phyloP scores from a whole-genome alignment of 225 moss, liverwort and hornwort species.

The Physcomitrium patens region DNA sequence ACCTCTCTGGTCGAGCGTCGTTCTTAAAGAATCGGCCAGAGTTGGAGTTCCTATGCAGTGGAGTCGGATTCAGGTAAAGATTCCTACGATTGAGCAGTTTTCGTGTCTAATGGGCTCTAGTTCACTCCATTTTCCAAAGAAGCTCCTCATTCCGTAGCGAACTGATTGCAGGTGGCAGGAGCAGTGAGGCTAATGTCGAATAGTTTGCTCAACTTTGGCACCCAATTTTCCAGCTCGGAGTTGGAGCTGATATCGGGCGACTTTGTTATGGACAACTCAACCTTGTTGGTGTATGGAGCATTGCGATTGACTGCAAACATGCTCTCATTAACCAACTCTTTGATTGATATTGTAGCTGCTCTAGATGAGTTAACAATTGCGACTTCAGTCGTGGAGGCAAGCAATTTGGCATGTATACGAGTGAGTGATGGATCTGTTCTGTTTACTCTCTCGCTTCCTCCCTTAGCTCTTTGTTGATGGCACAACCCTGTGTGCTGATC shows the following conservation, averaged over 20 bases:
- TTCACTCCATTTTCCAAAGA: not conserved
- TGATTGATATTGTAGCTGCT: conserved; percentile 52
- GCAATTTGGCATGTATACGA: conserved; percentile 51
- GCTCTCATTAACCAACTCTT: conserved; percentile 54
- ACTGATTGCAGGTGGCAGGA: conserved; percentile 46
- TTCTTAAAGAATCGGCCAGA: conserved; percentile 57
- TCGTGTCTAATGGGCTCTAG: not conserved
- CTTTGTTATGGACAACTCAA: conserved; percentile 50
- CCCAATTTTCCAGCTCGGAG: conserved; percentile 52
- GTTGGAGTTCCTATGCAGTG: conserved; percentile 64
- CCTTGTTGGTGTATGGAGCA: conserved; percentile 54
- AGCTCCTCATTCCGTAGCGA: not conserved
- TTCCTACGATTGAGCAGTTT: too few relatives aligned
- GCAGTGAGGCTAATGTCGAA: conserved; percentile 45
- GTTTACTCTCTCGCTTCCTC: not conserved
- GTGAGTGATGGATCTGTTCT: conserved; percentile 36
- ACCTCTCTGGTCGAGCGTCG: conserved; percentile 62
- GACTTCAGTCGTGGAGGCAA: conserved; percentile 69
- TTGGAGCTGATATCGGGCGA: conserved; percentile 73
- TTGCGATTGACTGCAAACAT: conserved; percentile 60
- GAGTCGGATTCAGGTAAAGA: conserved; percentile 72
- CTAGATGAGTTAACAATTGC: conserved; percentile 52
- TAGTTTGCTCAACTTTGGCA: conserved; percentile 60
- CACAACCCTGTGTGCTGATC: not conserved
- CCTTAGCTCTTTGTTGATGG: too few relatives aligned